Base-by-base conservation (phyloP, 768 basidiomycete genomes). In the Neoboletus subvelutipes region DNA sequence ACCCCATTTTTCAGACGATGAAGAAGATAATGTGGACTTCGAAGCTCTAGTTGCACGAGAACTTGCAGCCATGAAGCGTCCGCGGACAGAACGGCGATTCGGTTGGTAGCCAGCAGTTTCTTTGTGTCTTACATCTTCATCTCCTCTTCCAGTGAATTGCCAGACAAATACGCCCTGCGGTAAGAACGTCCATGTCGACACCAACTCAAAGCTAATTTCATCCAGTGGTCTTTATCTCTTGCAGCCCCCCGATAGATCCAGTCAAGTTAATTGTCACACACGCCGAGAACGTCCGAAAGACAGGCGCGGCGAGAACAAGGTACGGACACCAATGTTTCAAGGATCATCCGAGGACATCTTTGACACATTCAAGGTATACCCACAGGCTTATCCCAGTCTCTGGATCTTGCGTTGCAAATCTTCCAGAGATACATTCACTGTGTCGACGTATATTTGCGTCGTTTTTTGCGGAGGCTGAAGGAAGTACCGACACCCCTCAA, bases 111-210 rank as follows among this genome's bases (percentile, higher is more conserved):
- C 18, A 7, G 11, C 47, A 4, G 9, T 33, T 20, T 20, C 31
- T 28, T 3, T 22, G 12, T 39, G 22, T 12, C 11, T 13, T 40
- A 17, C 20, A 10, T 50, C 40, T 57, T 57, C 42, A 36, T 45
- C 29, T 50, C 55, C 29, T 61, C 56, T 36, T 45, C 13, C 58
- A 94, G 91, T 73, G 6, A 93, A 85, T 65, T 90, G 87, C 60
- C 83, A 84, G 64, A 92, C 90, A 4, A 86, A 89, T 65, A 92
- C 90, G 1, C 81, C 84, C 42, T 94, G 91, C 55, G 84, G 91
- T 92, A 68, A 37, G 52, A 42, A 5, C 17, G 13, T 26, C 29
- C 13, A 40, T 9, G 53, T 54, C 26, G 55, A 36, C 43, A 48
- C 52, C 36, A 20, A 40, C 2, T 1, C 29, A 29, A 36, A 15